Base-by-base conservation (phyloP, 768 basidiomycete genomes). In the Obba rivulosa region DNA sequence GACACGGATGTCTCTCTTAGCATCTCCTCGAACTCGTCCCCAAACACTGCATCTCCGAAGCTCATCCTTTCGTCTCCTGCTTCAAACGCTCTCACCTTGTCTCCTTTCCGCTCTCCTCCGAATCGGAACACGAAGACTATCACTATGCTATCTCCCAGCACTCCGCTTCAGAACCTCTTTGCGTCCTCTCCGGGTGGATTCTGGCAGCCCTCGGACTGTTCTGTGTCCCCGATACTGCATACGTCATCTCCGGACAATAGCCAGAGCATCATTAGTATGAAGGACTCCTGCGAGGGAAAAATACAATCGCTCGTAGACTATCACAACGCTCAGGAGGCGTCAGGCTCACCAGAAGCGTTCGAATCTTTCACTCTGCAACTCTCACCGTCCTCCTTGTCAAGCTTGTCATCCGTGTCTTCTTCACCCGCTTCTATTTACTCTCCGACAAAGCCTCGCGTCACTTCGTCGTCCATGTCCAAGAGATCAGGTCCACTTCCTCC, bases 281-380 rank as follows among this genome's bases (percentile, higher is more conserved):
- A 17, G 17, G 28, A 14, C 22, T 7, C 42, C 4, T 37, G 40
- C 38, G 23, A 48, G 18, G 48, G 49, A 45, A 53, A 50, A 23
- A 46, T 57, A 18, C 43, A 47, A 37, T 57, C 56, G 3, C 34
- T 57, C n/a, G 50, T 48, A 18, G 53, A 46, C 10, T 57, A 57
- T 42, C 18, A 44, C 20, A 46, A 46, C 8, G 34, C 56, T 24
- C 56, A 49, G 9, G 40, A 41, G n/a, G n/a, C n/a, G 4, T n/a
- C 17, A 23, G n/a, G 4, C 4, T 45, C n/a, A 37, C 39, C 14
- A 44, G 49, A 14, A 50, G 40, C 31, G 45, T 16, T 43, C 3
- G 41, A 20, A 34, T 42, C 37, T n/a, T 4, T 41, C 2, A 4
- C 14, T 24, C 40, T 3, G 17, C 36, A 8, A 44, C 43, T 22